Conservation (phyloP, 306 rosid species). For the Castanospermum australe region DNA sequence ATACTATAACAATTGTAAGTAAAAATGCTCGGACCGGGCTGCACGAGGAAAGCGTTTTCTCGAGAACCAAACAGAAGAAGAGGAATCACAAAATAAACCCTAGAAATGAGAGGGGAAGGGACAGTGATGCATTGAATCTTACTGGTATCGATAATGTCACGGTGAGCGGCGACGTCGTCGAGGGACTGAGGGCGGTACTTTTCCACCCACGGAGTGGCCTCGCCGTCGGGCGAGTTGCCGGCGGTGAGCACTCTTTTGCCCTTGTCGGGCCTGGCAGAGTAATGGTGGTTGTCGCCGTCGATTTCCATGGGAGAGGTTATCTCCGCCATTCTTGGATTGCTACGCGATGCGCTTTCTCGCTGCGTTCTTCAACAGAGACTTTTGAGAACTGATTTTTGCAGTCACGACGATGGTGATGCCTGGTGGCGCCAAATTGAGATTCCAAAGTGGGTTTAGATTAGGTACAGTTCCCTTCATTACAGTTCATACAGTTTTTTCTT, state of each 20-base stretch:
- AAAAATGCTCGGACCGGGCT: background rate
- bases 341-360: too few species aligned
- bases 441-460: background rate
- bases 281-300: constrained; percentile 41
- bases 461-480: background rate
- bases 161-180: constrained; percentile 91
- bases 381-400: background rate
- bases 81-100: constrained; percentile 39
- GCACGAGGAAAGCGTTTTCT: background rate
- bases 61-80: background rate
- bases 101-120: constrained; percentile 11
- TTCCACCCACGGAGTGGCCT: constrained; percentile 87
- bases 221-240: constrained; percentile 31
- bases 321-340: constrained; percentile 41
- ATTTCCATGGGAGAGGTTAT: constrained; percentile 54
- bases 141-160: constrained; percentile 97
- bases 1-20: background rate
- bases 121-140: constrained; percentile 1
- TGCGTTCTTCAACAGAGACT: too few species aligned
- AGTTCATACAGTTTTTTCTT: background rate
- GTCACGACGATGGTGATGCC: background rate
- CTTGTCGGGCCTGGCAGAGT: constrained; percentile 32
- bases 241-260: constrained; percentile 44
- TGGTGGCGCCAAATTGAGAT: constrained; percentile 2
- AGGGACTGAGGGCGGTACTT: constrained; percentile 95